Evolutionary conservation across 768 basidiomycete genomes (phyloP).

Genomic region (Amanita thiersii): DNA sequence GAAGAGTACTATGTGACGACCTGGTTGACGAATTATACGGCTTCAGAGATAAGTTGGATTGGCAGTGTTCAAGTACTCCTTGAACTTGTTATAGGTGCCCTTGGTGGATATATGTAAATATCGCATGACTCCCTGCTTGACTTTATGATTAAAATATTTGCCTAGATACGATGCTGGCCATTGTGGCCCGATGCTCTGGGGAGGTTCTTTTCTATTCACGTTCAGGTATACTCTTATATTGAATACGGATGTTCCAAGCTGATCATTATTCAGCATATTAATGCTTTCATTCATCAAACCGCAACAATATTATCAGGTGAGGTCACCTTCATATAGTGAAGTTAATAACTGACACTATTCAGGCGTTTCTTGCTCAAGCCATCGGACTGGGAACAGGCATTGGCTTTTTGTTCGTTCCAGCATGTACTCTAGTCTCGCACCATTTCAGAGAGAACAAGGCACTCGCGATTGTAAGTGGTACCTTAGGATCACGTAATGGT

Average conservation of each 20-base stretch:
- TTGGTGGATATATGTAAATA: slow-evolving; percentile 9
- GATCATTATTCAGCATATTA: neutral
- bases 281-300: slow-evolving; percentile 6
- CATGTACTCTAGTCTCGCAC: slow-evolving; percentile 34
- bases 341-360: slow-evolving; percentile 6
- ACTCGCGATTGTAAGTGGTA: slow-evolving; percentile 31
- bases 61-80: slow-evolving; percentile 11
- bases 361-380: slow-evolving; percentile 41
- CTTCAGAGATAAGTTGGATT: slow-evolving; percentile 10
- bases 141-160: too few species aligned
- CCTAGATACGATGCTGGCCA: slow-evolving; percentile 10
- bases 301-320: slow-evolving; percentile 10
- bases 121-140: too few species aligned
- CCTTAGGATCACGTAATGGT: slow-evolving; percentile 18
- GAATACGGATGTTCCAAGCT: neutral
- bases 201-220: slow-evolving; percentile 6
- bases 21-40: slow-evolving; percentile 7
- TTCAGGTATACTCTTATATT: slow-evolving; percentile 6
- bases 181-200: slow-evolving; percentile 6
- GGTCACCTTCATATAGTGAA: neutral
- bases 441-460: slow-evolving; percentile 34
- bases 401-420: slow-evolving; percentile 36
- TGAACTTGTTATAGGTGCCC: slow-evolving; percentile 8
- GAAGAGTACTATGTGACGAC: slow-evolving; percentile 8
- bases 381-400: slow-evolving; percentile 36